phyloP scores from a whole-genome alignment of 208 protist species.

The Phytomonas serpens region DNA sequence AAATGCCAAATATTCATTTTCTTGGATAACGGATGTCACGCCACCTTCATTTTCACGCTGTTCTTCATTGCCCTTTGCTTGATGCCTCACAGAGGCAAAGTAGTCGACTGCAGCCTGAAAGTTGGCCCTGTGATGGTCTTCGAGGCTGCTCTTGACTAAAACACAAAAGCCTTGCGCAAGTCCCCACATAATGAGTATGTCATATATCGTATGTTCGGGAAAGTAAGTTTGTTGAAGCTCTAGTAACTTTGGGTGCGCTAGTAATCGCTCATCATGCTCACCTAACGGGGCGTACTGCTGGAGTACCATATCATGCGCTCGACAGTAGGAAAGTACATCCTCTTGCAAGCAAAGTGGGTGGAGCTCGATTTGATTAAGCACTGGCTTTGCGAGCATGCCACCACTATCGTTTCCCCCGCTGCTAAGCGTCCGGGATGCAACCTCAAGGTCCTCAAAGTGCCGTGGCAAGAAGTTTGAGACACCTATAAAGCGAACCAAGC shows the following conservation, averaged over 20 bases:
- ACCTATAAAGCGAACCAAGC: constrained; percentile 46
- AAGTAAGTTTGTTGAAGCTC: constrained; percentile 34
- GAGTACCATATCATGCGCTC: constrained; percentile 38
- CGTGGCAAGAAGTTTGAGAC: constrained; percentile 76
- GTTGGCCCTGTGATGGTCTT: constrained; percentile 38
- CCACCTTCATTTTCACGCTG: background rate
- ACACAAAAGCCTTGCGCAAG: constrained; percentile 58
- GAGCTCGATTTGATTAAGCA: constrained; percentile 84
- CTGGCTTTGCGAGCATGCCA: constrained; percentile 11
- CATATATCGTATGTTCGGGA: constrained; percentile 22
- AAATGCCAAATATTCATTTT: background rate
- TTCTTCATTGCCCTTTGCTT: background rate
- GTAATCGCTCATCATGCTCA: constrained; percentile 32
- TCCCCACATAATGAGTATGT: constrained; percentile 72
- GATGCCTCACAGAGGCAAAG: constrained; percentile 18
- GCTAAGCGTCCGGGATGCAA: background rate
- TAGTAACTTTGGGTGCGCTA: constrained; percentile 40
- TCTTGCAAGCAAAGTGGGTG: constrained; percentile 71
- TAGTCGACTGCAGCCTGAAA: constrained; percentile 25
- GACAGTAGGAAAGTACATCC: constrained; percentile 47
- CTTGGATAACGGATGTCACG: background rate
- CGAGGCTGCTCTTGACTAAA: constrained; percentile 43
- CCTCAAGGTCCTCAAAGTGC: constrained; percentile 35
- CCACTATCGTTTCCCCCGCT: constrained; percentile 3
- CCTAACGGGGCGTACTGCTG: constrained; percentile 84